These are phyloP conservation scores for Cladosporium colombiae DNA, from an alignment of 2,329 filamentous ascomycete genomes.

Conservation along the genomic window DNA sequence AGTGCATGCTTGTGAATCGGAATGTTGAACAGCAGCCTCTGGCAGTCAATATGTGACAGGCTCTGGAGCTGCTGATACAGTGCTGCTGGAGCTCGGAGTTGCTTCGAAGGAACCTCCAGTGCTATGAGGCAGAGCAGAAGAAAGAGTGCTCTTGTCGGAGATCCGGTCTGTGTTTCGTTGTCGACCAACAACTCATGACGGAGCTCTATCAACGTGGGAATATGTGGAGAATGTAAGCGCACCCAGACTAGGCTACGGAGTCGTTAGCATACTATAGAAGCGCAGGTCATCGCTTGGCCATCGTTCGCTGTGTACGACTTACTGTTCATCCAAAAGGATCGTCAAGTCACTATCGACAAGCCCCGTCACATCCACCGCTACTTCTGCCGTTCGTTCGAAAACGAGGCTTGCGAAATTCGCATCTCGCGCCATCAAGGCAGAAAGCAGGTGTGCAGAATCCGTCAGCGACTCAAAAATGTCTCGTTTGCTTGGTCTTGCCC, in stretches of 20 bases:
- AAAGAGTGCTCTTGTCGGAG: slow-evolving; percentile 15
- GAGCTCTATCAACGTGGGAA: slow-evolving; percentile 19
- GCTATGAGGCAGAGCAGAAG: slow-evolving; percentile 14
- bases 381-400: neutral
- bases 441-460: slow-evolving; percentile 17
- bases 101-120: slow-evolving; percentile 19
- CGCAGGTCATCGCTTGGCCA: neutral
- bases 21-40: slow-evolving; percentile 5
- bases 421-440: slow-evolving; percentile 20
- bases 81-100: neutral
- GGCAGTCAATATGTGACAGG: neutral
- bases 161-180: neutral
- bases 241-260: slow-evolving; percentile 22
- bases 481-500: slow-evolving; percentile 1
- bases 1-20: slow-evolving; percentile 17
- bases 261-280: neutral
- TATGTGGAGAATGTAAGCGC: slow-evolving; percentile 20
- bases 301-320: neutral
- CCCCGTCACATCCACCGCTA: neutral
- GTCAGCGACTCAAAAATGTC: slow-evolving; percentile 21
- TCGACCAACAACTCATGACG: neutral
- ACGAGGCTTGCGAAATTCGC: slow-evolving; percentile 2
- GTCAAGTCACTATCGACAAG: slow-evolving; percentile 5
- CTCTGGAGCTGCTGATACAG: slow-evolving; percentile 8
- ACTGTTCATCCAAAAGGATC: slow-evolving; percentile 10